Conservation (phyloP, 805 yeast genomes). For the Starmera dryadoides region DNA sequence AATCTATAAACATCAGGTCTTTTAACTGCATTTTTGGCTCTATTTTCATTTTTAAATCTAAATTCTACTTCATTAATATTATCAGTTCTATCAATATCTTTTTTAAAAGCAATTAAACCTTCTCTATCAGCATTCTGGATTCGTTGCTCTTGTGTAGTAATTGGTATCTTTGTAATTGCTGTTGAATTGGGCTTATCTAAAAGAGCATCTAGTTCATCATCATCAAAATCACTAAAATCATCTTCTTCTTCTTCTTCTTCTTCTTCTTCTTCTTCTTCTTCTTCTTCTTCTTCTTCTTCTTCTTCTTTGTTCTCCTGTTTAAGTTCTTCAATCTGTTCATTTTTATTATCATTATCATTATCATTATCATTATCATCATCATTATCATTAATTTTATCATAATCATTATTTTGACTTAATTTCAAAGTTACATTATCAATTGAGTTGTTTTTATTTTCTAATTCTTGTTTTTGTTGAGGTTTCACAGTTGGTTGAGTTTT, state of each 20-base stretch:
- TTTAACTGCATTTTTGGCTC: conserved; percentile 36
- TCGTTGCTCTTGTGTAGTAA: conserved; percentile 14
- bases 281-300: not conserved
- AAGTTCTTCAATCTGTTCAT: not conserved
- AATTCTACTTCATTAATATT: conserved; percentile 2
- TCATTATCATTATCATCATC: not conserved
- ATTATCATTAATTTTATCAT: not conserved
- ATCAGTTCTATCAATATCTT: conserved; percentile 18
- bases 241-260: not conserved
- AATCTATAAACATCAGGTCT: conserved; percentile 42
- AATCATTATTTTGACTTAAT: conserved; percentile 10
- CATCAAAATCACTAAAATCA: conserved; percentile 11
- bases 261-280: not conserved
- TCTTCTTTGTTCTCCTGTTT: not conserved
- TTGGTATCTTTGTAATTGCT: not conserved
- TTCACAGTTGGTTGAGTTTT: conserved; percentile 1
- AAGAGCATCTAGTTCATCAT: conserved; percentile 5
- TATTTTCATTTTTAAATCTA: conserved; percentile 6
- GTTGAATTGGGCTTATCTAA: not conserved
- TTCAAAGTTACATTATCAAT: conserved; percentile 1
- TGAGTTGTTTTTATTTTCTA: not conserved
- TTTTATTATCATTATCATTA: not conserved
- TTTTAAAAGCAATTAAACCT: conserved; percentile 16
- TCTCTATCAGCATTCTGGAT: conserved; percentile 13
- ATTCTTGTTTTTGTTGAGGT: not conserved